A percentile compares a stretch with the other conserved stretches of the same genome.
phyloP scores from a whole-genome alignment of 2,329 filamentous ascomycete genomes.

The Trichoderma arundinaceum region DNA sequence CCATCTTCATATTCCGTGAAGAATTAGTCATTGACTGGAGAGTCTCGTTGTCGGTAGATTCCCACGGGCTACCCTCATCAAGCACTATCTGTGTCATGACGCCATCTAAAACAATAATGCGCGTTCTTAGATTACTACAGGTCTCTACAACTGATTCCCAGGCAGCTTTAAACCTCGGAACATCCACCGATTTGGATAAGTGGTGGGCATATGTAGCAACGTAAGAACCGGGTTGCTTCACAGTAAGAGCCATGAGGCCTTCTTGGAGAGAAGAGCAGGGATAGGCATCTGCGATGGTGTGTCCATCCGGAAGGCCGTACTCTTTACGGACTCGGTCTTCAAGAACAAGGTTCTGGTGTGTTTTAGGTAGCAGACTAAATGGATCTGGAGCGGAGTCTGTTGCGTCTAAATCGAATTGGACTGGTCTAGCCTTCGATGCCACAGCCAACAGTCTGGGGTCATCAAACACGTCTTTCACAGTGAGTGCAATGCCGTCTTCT shows the following conservation, averaged over 20 bases:
- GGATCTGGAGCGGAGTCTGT: background rate
- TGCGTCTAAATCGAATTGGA: background rate
- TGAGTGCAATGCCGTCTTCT: conserved; percentile 29
- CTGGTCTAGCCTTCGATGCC: background rate
- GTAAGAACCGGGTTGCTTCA: conserved; percentile 31
- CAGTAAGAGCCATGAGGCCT: conserved; percentile 32
- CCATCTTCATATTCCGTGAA: conserved; percentile 1
- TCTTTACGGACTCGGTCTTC: background rate
- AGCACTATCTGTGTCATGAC: conserved; percentile 14
- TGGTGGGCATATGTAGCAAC: conserved; percentile 16
- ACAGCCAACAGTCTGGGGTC: conserved; percentile 17
- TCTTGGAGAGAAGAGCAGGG: conserved; percentile 33
- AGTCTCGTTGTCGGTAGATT: background rate
- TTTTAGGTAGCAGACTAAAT: conserved; percentile 1
- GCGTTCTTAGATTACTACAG: conserved; percentile 30
- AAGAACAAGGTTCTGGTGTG: background rate
- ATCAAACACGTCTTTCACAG: conserved; percentile 20
- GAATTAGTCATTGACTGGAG: conserved; percentile 7
- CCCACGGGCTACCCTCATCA: conserved; percentile 12
- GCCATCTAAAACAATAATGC: conserved; percentile 29
- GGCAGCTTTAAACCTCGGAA: conserved; percentile 22
- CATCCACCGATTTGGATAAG: background rate
- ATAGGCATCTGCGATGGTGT: conserved; percentile 30
- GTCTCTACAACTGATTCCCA: conserved; percentile 32
- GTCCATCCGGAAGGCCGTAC: background rate